Evolutionary conservation across 73 alveolate species (phyloP).

Genomic region (Tetrahymena malaccensis): DNA sequence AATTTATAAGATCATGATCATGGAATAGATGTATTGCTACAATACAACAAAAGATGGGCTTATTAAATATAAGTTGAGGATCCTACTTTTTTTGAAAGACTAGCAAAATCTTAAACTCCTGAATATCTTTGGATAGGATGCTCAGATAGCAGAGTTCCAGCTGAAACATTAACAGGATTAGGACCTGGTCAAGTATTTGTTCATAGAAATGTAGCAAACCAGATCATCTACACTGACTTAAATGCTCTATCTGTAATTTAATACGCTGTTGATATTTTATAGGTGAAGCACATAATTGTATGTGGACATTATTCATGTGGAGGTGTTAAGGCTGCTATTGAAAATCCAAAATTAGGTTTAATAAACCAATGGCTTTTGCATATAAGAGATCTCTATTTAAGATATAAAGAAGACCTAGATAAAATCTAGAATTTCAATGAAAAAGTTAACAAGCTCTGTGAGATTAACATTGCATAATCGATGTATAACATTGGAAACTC

Average conservation of each 20-base stretch:
- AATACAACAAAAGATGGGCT: slow-evolving; percentile 10
- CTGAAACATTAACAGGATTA: slow-evolving; percentile 23
- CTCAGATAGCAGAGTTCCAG: slow-evolving; percentile 44
- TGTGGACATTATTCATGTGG: slow-evolving; percentile 39
- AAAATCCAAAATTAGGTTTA: neutral
- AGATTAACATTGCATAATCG: neutral
- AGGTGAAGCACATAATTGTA: slow-evolving; percentile 13
- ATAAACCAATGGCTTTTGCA: neutral
- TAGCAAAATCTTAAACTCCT: slow-evolving; percentile 6
- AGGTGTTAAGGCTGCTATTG: slow-evolving; percentile 37
- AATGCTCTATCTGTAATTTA: slow-evolving; percentile 24
- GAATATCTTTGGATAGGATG: slow-evolving; percentile 30
- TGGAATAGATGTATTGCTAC: neutral
- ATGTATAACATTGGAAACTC: neutral
- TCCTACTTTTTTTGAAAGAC: neutral
- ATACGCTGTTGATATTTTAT: slow-evolving; percentile 29
- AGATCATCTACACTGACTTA: slow-evolving; percentile 26
- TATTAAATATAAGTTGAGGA: neutral
- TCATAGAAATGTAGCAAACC: slow-evolving; percentile 34
- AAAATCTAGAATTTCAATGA: neutral
- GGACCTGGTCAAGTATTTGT: slow-evolving; percentile 37
- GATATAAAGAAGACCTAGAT: neutral
- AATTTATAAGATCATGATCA: neutral
- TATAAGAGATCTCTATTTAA: neutral
- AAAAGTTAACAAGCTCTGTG: neutral